These are phyloP conservation scores for Termitomyces sp. DNA, from an alignment of 768 basidiomycete genomes.

Conservation along the genomic window DNA sequence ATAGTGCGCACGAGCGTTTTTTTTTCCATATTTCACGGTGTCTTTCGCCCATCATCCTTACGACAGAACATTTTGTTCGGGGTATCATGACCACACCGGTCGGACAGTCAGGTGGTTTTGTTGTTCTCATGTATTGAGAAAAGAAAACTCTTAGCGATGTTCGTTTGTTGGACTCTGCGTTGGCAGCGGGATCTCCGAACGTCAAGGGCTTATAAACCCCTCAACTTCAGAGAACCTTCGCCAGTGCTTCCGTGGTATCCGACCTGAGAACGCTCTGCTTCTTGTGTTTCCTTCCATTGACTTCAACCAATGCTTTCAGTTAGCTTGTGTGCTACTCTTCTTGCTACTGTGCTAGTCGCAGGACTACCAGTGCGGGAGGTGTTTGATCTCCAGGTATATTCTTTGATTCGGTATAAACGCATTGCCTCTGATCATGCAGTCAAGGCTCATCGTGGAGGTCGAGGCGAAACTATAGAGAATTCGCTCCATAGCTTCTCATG, in stretches of 20 bases:
- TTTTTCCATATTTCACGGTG: not conserved
- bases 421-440: not conserved
- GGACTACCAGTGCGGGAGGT: constrained; percentile 3
- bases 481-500: constrained; percentile 74
- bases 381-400: constrained; percentile 10
- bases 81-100: not conserved
- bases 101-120: not conserved
- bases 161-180: not conserved
- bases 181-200: not conserved
- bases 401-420: not conserved
- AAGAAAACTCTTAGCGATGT: not conserved
- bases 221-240: not conserved
- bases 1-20: not conserved
- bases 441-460: constrained; percentile 72
- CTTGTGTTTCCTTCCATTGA: not conserved
- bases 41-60: not conserved
- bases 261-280: not conserved
- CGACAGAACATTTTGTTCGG: not conserved
- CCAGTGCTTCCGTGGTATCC: not conserved
- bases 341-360: not conserved
- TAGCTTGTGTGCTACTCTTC: constrained; percentile 1
- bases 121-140: not conserved
- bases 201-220: not conserved
- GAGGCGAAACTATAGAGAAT: constrained; percentile 72
- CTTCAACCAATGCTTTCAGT: constrained; percentile 2